Base-by-base conservation (phyloP, 208 protist species). In the Acanthamoeba castellanii region DNA sequence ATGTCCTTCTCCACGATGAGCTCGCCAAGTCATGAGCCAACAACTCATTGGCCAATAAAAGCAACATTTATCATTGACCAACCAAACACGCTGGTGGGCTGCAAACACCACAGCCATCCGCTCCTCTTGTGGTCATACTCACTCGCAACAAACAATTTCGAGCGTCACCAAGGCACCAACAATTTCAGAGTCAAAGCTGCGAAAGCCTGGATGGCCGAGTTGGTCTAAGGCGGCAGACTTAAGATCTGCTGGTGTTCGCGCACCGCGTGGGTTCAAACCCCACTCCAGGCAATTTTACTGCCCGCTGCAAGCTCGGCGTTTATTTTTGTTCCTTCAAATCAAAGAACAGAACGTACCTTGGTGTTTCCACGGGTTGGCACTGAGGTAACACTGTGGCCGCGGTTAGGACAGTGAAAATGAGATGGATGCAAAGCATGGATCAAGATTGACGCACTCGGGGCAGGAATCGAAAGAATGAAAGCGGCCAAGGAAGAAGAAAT, bases 1-100 rank as follows among this genome's bases (percentile, higher is more conserved):
- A 97, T 93, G 95, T 98, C n/a, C 34, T 98, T 9, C 42, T 98
- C 47, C 59, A 95, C 30, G 96, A 97, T 57, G 95, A 97, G 34
- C 57, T 88, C 30, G 92, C 92, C 82, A 55, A 90, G n/a, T 90
- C 82, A 20, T 68, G 57, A 90, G 37, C 20, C 20, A 5, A 18
- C 64, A 70, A 9, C n/a, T 70, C 64, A 13, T 16, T 13, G 8
- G 13, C 13, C 50, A 55, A 55, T 5, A 5, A 16, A 5, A 13
- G 50, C 8, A 16, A 55, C 5, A 13, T 55, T 55, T 16, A 55
- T 55, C 50, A 55, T 55, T 16, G 13, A 55, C 13, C 5, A 55
- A 55, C 13, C 13, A 55, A 55, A 55, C n/a, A n/a, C n/a, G n/a
- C n/a, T n/a, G n/a, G n/a, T n/a, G n/a, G n/a, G n/a, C n/a, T n/a